phyloP scores from a whole-genome alignment of 2,329 filamentous ascomycete genomes.

The Madurella mycetomatis region DNA sequence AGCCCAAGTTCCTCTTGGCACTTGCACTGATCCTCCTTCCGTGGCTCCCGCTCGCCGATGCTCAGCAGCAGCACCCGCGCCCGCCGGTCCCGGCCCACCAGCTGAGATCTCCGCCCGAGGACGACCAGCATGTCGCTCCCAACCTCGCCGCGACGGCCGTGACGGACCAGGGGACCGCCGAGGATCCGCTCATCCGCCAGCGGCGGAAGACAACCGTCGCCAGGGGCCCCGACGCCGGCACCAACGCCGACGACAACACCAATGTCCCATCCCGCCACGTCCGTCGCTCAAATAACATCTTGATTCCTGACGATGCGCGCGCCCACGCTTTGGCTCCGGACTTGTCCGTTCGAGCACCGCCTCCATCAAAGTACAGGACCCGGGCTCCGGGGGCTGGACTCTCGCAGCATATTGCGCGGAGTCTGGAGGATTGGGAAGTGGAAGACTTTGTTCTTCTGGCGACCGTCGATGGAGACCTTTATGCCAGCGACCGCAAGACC shows the following conservation, averaged over 20 bases:
- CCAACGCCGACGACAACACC: conserved; percentile 20
- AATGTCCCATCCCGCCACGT: conserved; percentile 26
- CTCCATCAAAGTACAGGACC: conserved; percentile 62
- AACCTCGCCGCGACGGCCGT: conserved; percentile 25
- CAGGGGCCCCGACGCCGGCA: conserved; percentile 19
- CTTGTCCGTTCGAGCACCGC: conserved; percentile 84
- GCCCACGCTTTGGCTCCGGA: conserved; percentile 98
- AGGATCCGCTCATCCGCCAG: conserved; percentile 28
- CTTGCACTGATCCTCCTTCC: conserved; percentile 56
- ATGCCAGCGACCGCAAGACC: conserved; percentile 83
- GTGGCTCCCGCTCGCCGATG: conserved; percentile 52
- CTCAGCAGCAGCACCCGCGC: conserved; percentile 57
- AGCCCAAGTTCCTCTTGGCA: conserved; percentile 48
- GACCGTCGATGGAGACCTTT: conserved; percentile 97
- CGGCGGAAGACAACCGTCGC: conserved; percentile 23
- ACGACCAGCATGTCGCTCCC: conserved; percentile 19
- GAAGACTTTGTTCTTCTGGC: conserved; percentile 99
- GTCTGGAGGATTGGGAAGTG: conserved; percentile 98
- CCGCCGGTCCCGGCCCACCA: conserved; percentile 13
- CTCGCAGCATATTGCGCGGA: conserved; percentile 90
- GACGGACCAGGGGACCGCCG: conserved; percentile 21
- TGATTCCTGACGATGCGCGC: conserved; percentile 70
- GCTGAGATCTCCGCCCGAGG: conserved; percentile 21
- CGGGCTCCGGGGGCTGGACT: conserved; percentile 57
- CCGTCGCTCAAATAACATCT: conserved; percentile 29